Evolutionary conservation across 202 grass and related monocot genomes (phyloP).

Genomic region (Eragrostis tef): DNA sequence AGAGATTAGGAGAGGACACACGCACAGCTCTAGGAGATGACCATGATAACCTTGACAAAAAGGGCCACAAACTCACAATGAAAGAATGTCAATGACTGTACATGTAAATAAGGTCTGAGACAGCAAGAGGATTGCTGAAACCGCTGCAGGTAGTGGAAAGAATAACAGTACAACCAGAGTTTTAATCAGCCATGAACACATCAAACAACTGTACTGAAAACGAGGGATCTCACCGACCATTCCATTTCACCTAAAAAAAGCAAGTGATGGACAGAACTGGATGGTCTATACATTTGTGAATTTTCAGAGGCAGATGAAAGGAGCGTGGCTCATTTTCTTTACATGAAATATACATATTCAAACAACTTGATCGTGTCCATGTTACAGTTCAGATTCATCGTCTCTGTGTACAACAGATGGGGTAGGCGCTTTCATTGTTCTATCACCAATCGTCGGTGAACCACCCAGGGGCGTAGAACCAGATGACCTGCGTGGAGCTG

Average conservation of each 20-base stretch:
- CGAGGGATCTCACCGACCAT: not conserved
- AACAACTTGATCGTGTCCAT: not conserved
- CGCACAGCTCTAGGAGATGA: not conserved
- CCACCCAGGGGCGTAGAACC: conserved; percentile 46
- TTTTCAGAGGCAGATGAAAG: not conserved
- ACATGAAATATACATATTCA: conserved; percentile 41
- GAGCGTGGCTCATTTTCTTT: not conserved
- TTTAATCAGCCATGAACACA: conserved; percentile 1
- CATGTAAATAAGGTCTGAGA: not conserved
- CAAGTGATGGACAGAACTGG: not conserved
- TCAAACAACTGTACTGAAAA: not conserved
- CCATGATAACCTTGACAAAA: too few species aligned
- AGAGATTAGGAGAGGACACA: not conserved
- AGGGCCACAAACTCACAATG: not conserved
- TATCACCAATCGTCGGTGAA: conserved; percentile 29
- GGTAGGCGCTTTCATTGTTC: conserved; percentile 63
- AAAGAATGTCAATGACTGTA: not conserved
- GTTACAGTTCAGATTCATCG: conserved; percentile 32
- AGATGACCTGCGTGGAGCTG: conserved; percentile 53
- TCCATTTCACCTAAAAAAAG: conserved; percentile 13
- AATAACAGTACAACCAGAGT: not conserved
- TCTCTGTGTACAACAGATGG: conserved; percentile 56
- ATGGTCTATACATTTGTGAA: conserved; percentile 22
- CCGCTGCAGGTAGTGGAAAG: not conserved
- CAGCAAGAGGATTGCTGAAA: not conserved